phyloP scores from a whole-genome alignment of 192 early-diverging fungal species.

The Entomortierella chlamydospora region DNA sequence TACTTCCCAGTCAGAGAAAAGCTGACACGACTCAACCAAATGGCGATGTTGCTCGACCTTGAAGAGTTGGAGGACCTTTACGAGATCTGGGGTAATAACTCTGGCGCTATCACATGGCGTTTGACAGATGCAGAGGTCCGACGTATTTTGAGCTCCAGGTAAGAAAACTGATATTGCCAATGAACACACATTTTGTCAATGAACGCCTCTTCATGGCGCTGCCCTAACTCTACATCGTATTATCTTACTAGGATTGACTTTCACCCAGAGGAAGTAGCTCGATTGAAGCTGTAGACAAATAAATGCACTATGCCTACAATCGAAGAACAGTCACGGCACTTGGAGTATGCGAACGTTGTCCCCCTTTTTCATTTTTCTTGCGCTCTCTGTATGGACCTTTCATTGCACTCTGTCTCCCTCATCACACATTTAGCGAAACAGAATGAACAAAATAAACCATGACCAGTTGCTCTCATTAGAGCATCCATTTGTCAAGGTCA shows the following conservation, averaged over 20 bases:
- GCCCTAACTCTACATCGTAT: not conserved
- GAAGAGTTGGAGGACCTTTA: slow-evolving; percentile 80
- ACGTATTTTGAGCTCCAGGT: slow-evolving; percentile 74
- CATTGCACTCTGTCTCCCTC: not conserved
- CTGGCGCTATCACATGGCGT: slow-evolving; percentile 76
- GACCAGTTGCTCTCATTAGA: slow-evolving; percentile 92
- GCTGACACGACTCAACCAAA: slow-evolving; percentile 86
- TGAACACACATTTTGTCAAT: too few relatives aligned
- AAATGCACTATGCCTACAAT: not conserved
- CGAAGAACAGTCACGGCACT: slow-evolving; percentile 3
- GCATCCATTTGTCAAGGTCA: slow-evolving; percentile 93
- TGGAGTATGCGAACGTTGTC: not conserved
- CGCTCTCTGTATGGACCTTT: not conserved
- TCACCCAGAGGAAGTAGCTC: slow-evolving; percentile 65
- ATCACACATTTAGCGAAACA: not conserved
- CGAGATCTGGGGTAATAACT: slow-evolving; percentile 75
- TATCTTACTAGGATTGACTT: slow-evolving; percentile 66
- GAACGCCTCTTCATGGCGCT: too few relatives aligned
- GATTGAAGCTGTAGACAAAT: slow-evolving; percentile 46
- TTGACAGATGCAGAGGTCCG: slow-evolving; percentile 75
- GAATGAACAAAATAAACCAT: slow-evolving; percentile 77
- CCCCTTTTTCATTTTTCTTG: not conserved
- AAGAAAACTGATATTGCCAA: not conserved
- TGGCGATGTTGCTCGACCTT: slow-evolving; percentile 84
- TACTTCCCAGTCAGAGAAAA: slow-evolving; percentile 75